Base-by-base conservation (phyloP, 2,329 filamentous ascomycete genomes). In the Didymella sp. region DNA sequence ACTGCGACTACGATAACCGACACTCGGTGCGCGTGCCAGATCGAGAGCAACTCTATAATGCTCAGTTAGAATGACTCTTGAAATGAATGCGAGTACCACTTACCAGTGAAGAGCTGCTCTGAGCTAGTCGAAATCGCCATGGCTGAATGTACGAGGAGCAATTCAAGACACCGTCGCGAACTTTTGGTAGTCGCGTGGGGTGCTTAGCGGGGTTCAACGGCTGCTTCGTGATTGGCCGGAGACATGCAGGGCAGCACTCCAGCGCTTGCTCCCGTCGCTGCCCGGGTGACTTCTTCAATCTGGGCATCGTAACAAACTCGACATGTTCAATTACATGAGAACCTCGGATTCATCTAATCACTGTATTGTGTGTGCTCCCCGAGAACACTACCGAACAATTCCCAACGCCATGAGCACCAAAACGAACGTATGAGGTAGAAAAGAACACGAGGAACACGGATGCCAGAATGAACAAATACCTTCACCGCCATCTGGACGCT, bases 1-100 rank as follows among this genome's bases (percentile, higher is more conserved):
- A 71, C 58, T 25, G 66, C 69, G 31, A 70, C 71, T 24, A 76
- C 61, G 17, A 77, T 60, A 46, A 77, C 57, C 9, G 71, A 64
- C 33, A 74, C 59, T 43, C 75, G 70, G 54, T 76, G 68, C 2
- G 67, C 56, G 61, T 76, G 75, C 75, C 75, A 77, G 55, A 76
- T 66, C 22, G 66, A 57, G 22, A 77, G 64, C 44, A 77, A 49
- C 58, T 76, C 75, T 77, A 47, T 8, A 15, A 17, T 3, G 2
- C 4, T 24, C 1, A 1, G 5, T 40, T 8, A 45, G 25, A 3
- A 22, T 7, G 17, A 13, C 17, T 3, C 11, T 4, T 11, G 2
- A 5, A 11, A 22, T 2, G 11, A 6, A 19, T 11, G 9, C 35
- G 11, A 13, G 9, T 1, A 13, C 1, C n/a, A 51, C 54, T 31